These are phyloP conservation scores for Triangularia verruculosa DNA, from an alignment of 2,329 filamentous ascomycete genomes.

Conservation along the genomic window DNA sequence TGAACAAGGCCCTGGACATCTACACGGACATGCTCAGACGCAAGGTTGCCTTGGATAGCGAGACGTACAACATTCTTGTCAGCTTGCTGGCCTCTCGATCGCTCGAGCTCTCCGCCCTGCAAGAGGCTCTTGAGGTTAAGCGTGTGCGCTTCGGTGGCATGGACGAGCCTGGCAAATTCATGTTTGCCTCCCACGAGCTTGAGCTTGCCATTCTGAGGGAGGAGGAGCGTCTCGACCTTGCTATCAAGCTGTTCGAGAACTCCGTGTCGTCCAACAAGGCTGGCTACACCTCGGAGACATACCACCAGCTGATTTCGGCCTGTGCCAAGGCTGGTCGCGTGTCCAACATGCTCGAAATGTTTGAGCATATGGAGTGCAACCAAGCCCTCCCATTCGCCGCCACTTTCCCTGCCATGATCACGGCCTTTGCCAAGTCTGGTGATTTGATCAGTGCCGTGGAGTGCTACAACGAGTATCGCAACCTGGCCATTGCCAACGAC, in stretches of 20 bases:
- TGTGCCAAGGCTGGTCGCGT: slow-evolving; percentile 80
- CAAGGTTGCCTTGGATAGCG: slow-evolving; percentile 74
- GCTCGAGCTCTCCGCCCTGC: slow-evolving; percentile 71
- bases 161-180: slow-evolving; percentile 79
- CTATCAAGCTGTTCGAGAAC: slow-evolving; percentile 79
- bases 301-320: slow-evolving; percentile 79
- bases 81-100: slow-evolving; percentile 77
- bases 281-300: slow-evolving; percentile 76
- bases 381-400: slow-evolving; percentile 72
- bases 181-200: slow-evolving; percentile 82
- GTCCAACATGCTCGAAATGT: slow-evolving; percentile 85
- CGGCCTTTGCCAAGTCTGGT: slow-evolving; percentile 78
- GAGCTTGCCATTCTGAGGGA: slow-evolving; percentile 83
- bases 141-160: slow-evolving; percentile 80
- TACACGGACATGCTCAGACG: slow-evolving; percentile 95
- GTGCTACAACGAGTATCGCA: slow-evolving; percentile 92
- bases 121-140: slow-evolving; percentile 74
- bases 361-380: slow-evolving; percentile 83
- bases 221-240: slow-evolving; percentile 82
- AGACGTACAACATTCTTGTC: slow-evolving; percentile 86
- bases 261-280: slow-evolving; percentile 62
- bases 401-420: slow-evolving; percentile 91
- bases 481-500: slow-evolving; percentile 81
- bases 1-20: slow-evolving; percentile 88
- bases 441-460: slow-evolving; percentile 87